phyloP scores from a whole-genome alignment of 371 early-diverging fungal species.

The Mucor plumbeus region DNA sequence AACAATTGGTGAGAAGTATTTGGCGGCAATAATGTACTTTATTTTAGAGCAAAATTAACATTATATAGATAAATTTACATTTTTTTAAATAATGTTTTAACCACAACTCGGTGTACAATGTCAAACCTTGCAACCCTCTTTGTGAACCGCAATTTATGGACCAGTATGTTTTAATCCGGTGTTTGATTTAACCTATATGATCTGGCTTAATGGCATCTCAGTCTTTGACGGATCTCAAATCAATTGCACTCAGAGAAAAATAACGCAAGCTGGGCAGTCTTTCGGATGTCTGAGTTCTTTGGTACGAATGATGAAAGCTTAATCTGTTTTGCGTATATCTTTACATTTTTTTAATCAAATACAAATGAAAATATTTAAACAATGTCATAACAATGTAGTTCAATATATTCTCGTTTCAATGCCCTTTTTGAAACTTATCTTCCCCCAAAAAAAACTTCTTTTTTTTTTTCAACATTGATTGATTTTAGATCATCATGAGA shows the following conservation, averaged over 20 bases:
- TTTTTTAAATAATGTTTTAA: neutral
- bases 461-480: neutral
- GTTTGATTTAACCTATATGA: slow-evolving; percentile 30
- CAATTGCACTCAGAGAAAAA: slow-evolving; percentile 31
- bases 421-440: too few species aligned
- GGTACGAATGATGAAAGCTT: slow-evolving; percentile 33
- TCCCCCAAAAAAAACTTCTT: too few species aligned
- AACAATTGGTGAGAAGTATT: too few species aligned
- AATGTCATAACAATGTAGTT: neutral
- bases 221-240: slow-evolving; percentile 19
- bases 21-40: too few species aligned
- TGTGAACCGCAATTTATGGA: neutral
- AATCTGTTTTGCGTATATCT: slow-evolving; percentile 35
- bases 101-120: slow-evolving; percentile 19
- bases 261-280: slow-evolving; percentile 41
- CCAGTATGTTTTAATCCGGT: slow-evolving; percentile 34
- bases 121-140: slow-evolving; percentile 1
- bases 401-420: too few species aligned
- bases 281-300: slow-evolving; percentile 39
- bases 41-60: too few species aligned
- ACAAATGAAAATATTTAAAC: slow-evolving; percentile 20
- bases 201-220: slow-evolving; percentile 12
- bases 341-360: slow-evolving; percentile 2
- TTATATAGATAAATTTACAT: too few species aligned
- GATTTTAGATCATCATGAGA: neutral